Evolutionary conservation across 148 eudicot species (phyloP).

Genomic region (Dysphania ambrosioides): DNA sequence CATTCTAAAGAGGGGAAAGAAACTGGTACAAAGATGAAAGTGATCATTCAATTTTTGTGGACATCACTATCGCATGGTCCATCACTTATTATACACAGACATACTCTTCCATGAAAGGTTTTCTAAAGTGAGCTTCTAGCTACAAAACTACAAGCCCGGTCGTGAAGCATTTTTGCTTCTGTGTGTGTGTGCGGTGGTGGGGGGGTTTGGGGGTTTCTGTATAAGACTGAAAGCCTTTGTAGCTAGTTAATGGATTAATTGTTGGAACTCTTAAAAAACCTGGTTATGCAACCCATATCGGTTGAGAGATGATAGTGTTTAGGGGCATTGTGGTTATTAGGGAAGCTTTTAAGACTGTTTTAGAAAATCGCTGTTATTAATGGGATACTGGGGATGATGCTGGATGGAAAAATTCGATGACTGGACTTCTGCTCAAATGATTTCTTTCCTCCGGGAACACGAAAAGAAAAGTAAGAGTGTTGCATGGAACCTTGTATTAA

Average conservation of each 20-base stretch:
- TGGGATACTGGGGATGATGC: background rate
- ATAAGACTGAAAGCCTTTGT: background rate
- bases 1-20: slow-evolving; percentile 3
- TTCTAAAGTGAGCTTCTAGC: background rate
- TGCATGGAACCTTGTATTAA: slow-evolving; percentile 22
- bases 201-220: too few relatives aligned
- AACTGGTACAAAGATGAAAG: background rate
- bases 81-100: background rate
- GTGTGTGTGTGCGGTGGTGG: too few relatives aligned
- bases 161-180: background rate
- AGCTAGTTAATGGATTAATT: background rate
- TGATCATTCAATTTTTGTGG: slow-evolving; percentile 17
- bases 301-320: background rate
- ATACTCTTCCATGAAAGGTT: slow-evolving; percentile 6
- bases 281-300: background rate
- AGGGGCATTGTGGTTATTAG: background rate
- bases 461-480: slow-evolving; percentile 2
- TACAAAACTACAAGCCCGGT: background rate
- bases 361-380: background rate
- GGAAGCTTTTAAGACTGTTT: background rate
- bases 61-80: slow-evolving; percentile 9
- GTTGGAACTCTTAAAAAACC: background rate
- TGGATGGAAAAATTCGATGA: background rate
- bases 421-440: background rate
- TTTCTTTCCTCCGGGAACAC: background rate